phyloP scores from a whole-genome alignment of 768 basidiomycete genomes.

The Coprinopsis strossmayeri region DNA sequence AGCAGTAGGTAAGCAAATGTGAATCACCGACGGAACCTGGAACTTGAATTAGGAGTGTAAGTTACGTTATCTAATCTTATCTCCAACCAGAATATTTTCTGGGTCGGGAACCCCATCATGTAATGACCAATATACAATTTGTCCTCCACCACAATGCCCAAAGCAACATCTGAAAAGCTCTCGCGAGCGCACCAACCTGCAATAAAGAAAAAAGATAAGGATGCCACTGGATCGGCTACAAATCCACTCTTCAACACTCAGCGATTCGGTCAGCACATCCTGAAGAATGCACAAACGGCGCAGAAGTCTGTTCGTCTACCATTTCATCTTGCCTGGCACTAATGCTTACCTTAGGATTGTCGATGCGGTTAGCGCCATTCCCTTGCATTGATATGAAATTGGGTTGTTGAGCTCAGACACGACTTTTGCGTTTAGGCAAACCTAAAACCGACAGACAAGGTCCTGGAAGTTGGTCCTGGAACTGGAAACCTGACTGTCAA shows the following conservation, averaged over 20 bases:
- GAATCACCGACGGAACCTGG: too few relatives aligned
- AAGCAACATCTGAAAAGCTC: conserved; percentile 72
- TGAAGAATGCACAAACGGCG: conserved; percentile 88
- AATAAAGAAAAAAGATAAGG: conserved; percentile 39
- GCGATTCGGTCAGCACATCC: conserved; percentile 94
- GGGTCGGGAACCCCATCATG: background rate
- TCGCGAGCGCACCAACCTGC: conserved; percentile 63
- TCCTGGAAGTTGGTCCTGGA: conserved; percentile 96
- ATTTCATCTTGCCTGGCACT: background rate
- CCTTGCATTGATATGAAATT: background rate
- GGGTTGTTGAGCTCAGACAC: conserved; percentile 1
- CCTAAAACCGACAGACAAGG: conserved; percentile 88
- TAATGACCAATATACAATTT: background rate
- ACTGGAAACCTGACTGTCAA: conserved; percentile 94
- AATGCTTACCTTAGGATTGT: conserved; percentile 28
- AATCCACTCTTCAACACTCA: conserved; percentile 94
- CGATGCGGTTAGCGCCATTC: conserved; percentile 31
- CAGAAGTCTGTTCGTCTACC: conserved; percentile 58
- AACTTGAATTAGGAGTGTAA: background rate
- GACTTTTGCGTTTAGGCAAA: conserved; percentile 76
- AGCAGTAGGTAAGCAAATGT: too few relatives aligned
- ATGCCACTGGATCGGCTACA: conserved; percentile 37
- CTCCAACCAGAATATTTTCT: conserved; percentile 11
- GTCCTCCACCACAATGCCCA: conserved; percentile 48
- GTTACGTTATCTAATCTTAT: conserved; percentile 7